A percentile compares a stretch with the other conserved stretches of the same genome.
phyloP scores from a whole-genome alignment of 352 stramenopile species.

The Globisporangium lucens region DNA sequence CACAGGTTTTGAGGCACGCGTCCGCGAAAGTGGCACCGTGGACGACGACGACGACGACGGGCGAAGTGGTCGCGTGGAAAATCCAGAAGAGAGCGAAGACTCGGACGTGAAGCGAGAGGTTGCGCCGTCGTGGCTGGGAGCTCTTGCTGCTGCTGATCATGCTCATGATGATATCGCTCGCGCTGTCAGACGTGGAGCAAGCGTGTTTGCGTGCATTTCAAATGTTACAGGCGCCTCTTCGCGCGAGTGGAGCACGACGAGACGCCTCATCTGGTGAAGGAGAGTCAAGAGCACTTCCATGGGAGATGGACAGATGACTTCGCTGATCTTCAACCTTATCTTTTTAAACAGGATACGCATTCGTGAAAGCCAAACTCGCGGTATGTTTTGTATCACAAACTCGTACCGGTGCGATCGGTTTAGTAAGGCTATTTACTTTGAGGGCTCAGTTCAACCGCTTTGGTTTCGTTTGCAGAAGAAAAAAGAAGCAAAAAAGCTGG shows the following conservation, averaged over 20 bases:
- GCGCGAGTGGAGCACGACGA: background rate
- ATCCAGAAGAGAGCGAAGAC: background rate
- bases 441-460: background rate
- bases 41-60: background rate
- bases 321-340: background rate
- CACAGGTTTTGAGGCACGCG: conserved; percentile 21
- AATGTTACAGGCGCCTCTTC: background rate
- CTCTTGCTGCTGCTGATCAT: background rate
- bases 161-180: background rate
- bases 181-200: background rate
- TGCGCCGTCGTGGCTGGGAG: background rate
- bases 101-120: background rate
- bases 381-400: background rate
- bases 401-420: background rate
- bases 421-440: background rate
- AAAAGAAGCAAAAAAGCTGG: background rate
- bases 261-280: background rate
- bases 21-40: conserved; percentile 6
- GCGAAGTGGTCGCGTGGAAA: background rate
- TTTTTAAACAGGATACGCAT: background rate
- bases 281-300: background rate
- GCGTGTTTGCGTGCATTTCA: background rate
- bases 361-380: background rate
- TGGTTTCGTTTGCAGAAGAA: background rate
- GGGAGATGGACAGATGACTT: background rate